Conservation (phyloP, 306 rosid genomes). For the Trichosanthes cucumerina region DNA sequence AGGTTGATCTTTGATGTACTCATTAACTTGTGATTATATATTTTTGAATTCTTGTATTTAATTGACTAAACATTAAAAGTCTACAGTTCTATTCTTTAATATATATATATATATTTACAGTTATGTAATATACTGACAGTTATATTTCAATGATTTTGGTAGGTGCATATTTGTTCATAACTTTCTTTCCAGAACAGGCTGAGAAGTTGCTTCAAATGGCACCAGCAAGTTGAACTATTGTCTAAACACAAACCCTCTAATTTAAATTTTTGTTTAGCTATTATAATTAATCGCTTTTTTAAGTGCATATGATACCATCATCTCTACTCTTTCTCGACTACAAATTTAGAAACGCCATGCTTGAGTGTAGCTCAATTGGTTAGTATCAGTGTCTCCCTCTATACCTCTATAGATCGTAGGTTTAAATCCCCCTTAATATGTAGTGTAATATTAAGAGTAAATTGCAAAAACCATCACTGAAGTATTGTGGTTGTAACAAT, state of each 20-base stretch:
- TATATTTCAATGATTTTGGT: conserved; percentile 20
- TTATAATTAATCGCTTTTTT: neutral
- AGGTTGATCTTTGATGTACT: too few species aligned
- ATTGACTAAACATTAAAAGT: neutral
- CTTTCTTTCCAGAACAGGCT: conserved; percentile 95
- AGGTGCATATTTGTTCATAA: conserved; percentile 81
- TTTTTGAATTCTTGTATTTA: too few species aligned
- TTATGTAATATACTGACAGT: too few species aligned
- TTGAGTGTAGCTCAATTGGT: neutral
- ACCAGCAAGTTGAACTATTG: conserved; percentile 32
- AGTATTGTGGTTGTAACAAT: too few species aligned
- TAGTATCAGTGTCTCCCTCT: neutral
- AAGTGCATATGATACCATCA: neutral
- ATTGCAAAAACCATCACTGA: too few species aligned
- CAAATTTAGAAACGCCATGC: neutral
- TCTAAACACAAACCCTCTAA: neutral
- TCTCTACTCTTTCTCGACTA: neutral
- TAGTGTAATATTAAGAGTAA: too few species aligned
- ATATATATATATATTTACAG: too few species aligned
- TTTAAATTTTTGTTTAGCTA: neutral
- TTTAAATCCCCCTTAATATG: neutral
- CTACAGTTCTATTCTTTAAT: too few species aligned
- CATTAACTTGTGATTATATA: too few species aligned
- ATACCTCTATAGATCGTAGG: neutral
- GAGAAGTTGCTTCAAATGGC: conserved; percentile 63